These are phyloP conservation scores for Plectosphaerella plurivora DNA, from an alignment of 2,329 filamentous ascomycete genomes.

Conservation along the genomic window DNA sequence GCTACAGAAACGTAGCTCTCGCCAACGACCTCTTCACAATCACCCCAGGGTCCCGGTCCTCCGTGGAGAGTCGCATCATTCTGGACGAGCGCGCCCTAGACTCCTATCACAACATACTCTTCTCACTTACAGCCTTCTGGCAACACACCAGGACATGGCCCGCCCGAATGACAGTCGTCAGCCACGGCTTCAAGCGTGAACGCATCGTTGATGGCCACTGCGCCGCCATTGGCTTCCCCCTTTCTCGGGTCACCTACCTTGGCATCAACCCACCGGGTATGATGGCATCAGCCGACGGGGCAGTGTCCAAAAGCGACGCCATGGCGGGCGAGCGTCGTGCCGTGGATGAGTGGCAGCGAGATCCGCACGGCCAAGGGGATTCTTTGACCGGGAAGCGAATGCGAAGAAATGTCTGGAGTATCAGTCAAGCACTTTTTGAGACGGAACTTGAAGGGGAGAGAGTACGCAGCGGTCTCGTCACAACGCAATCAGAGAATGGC, in stretches of 20 bases:
- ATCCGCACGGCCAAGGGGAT: slow-evolving; percentile 46
- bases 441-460: slow-evolving; percentile 26
- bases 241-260: slow-evolving; percentile 42
- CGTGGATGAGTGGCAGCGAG: slow-evolving; percentile 42
- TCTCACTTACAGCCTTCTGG: slow-evolving; percentile 59
- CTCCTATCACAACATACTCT: slow-evolving; percentile 80
- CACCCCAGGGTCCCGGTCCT: slow-evolving; percentile 14
- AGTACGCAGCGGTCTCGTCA: slow-evolving; percentile 30
- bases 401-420: slow-evolving; percentile 44
- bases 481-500: slow-evolving; percentile 23
- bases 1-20: slow-evolving; percentile 52
- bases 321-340: slow-evolving; percentile 38
- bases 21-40: slow-evolving; percentile 42
- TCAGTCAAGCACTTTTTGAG: slow-evolving; percentile 39
- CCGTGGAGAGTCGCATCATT: slow-evolving; percentile 35
- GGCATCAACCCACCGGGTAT: slow-evolving; percentile 61
- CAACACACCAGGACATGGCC: slow-evolving; percentile 52
- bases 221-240: slow-evolving; percentile 52
- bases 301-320: slow-evolving; percentile 28
- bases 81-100: slow-evolving; percentile 73
- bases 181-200: slow-evolving; percentile 63
- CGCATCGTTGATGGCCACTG: slow-evolving; percentile 63
- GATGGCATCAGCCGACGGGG: slow-evolving; percentile 17
- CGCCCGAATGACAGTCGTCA: slow-evolving; percentile 54
- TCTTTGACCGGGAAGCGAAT: slow-evolving; percentile 42